These are phyloP conservation scores for Abrus pulchellus DNA, from an alignment of 306 rosid species.

Conservation along the genomic window DNA sequence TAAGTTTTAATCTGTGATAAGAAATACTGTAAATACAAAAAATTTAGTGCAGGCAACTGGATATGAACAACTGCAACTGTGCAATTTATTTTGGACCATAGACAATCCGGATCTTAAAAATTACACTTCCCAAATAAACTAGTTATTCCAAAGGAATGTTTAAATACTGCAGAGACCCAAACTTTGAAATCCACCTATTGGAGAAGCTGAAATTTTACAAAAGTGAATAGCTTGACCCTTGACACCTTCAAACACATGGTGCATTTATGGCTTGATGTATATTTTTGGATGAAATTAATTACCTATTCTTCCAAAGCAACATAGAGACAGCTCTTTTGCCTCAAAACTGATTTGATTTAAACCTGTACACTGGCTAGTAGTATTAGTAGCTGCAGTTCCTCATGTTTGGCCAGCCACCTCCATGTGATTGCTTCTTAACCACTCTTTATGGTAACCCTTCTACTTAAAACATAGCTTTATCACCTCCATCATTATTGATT, in stretches of 20 bases:
- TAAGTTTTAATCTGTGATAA: too few relatives aligned
- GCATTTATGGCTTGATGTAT: slow-evolving; percentile 26
- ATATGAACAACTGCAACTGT: neutral
- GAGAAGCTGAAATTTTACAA: slow-evolving; percentile 25
- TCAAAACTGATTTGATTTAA: slow-evolving; percentile 24
- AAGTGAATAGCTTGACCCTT: slow-evolving; percentile 37
- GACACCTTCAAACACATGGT: slow-evolving; percentile 27
- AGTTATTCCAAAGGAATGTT: neutral
- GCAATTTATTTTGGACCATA: neutral
- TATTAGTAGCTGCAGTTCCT: slow-evolving; percentile 34
- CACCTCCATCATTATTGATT: neutral
- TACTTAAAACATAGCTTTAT: slow-evolving; percentile 34
- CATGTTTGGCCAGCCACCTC: slow-evolving; percentile 37
- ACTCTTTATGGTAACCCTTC: slow-evolving; percentile 32
- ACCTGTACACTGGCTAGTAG: neutral
- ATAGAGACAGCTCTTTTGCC: neutral
- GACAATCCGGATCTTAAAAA: neutral
- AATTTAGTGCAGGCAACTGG: too few relatives aligned
- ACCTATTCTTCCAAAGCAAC: slow-evolving; percentile 10
- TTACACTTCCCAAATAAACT: neutral
- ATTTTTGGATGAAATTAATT: slow-evolving; percentile 19
- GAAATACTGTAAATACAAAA: too few relatives aligned
- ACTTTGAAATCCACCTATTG: slow-evolving; percentile 26
- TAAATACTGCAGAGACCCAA: slow-evolving; percentile 20
- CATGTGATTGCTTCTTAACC: slow-evolving; percentile 44